phyloP scores from a whole-genome alignment of 257 asterid genomes.

The Penstemon newberryi region DNA sequence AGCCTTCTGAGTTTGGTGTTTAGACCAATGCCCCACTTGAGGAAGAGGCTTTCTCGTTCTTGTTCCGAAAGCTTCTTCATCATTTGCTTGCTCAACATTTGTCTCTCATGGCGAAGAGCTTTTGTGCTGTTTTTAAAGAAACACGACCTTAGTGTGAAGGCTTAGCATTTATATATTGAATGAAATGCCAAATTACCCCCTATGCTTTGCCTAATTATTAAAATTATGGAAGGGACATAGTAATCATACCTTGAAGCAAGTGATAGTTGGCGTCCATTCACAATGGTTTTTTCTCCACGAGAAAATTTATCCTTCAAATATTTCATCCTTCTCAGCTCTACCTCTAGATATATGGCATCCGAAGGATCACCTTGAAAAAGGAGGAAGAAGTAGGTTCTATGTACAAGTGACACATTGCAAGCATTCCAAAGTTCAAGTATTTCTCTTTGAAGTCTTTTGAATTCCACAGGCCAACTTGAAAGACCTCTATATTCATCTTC shows the following conservation, averaged over 20 bases:
- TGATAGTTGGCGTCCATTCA: conserved; percentile 56
- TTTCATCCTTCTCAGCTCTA: conserved; percentile 75
- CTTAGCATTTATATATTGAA: too few species aligned
- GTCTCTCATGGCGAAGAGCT: conserved; percentile 73
- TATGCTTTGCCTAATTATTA: too few species aligned
- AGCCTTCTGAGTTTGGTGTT: conserved; percentile 67
- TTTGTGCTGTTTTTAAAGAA: conserved; percentile 49
- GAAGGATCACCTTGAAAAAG: conserved; percentile 87
- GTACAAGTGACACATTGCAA: conserved; percentile 80
- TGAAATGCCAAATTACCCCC: too few species aligned
- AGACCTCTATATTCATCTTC: conserved; percentile 52
- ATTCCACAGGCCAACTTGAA: conserved; percentile 72
- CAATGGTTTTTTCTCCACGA: conserved; percentile 54
- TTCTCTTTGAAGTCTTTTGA: conserved; percentile 70
- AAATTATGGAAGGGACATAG: background rate
- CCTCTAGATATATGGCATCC: conserved; percentile 87
- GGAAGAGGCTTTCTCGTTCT: conserved; percentile 70
- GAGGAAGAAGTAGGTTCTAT: conserved; percentile 79
- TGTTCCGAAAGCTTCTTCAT: conserved; percentile 67
- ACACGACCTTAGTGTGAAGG: background rate
- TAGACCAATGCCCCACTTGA: conserved; percentile 77
- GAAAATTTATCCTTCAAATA: conserved; percentile 67
- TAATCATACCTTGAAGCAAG: conserved; percentile 60
- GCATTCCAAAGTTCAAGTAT: conserved; percentile 82
- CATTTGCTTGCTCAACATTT: conserved; percentile 73